Percentiles rank a stretch among this genome's conserved stretches.
Conservation (phyloP, 306 rosid genomes). For the Senna tora region DNA sequence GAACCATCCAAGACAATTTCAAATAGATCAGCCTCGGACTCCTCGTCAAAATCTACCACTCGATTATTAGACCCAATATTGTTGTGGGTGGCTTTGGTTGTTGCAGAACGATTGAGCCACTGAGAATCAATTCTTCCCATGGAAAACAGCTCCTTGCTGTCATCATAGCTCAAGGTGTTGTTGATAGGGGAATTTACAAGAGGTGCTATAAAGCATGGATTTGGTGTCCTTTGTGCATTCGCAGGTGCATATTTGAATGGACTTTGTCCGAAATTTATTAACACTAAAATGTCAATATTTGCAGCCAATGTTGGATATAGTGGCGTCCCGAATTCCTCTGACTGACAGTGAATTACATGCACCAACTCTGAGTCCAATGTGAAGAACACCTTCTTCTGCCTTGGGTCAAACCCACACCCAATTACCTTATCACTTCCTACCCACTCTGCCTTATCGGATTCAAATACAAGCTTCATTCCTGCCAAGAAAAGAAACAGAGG, state of each 20-base stretch:
- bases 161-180: slow-evolving; percentile 66
- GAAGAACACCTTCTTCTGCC: slow-evolving; percentile 83
- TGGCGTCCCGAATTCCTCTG: slow-evolving; percentile 80
- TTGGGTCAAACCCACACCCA: slow-evolving; percentile 95
- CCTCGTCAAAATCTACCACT: slow-evolving; percentile 52
- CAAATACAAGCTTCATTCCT: slow-evolving; percentile 79
- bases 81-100: slow-evolving; percentile 49
- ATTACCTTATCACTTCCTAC: slow-evolving; percentile 67
- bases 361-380: slow-evolving; percentile 82
- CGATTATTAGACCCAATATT: slow-evolving; percentile 17
- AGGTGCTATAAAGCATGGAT: slow-evolving; percentile 83
- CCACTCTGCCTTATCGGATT: slow-evolving; percentile 77
- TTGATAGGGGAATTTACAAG: slow-evolving; percentile 49
- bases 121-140: slow-evolving; percentile 90
- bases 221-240: slow-evolving; percentile 82
- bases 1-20: slow-evolving; percentile 55
- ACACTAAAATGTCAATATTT: slow-evolving; percentile 58
- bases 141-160: slow-evolving; percentile 89
- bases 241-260: slow-evolving; percentile 79
- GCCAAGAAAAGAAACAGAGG: slow-evolving; percentile 7
- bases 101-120: slow-evolving; percentile 52
- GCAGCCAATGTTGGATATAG: slow-evolving; percentile 77
- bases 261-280: slow-evolving; percentile 85
- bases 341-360: slow-evolving; percentile 68
- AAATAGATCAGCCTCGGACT: slow-evolving; percentile 60